Conservation (phyloP, 1,139 yeast species). For the Pichia inconspicua region DNA sequence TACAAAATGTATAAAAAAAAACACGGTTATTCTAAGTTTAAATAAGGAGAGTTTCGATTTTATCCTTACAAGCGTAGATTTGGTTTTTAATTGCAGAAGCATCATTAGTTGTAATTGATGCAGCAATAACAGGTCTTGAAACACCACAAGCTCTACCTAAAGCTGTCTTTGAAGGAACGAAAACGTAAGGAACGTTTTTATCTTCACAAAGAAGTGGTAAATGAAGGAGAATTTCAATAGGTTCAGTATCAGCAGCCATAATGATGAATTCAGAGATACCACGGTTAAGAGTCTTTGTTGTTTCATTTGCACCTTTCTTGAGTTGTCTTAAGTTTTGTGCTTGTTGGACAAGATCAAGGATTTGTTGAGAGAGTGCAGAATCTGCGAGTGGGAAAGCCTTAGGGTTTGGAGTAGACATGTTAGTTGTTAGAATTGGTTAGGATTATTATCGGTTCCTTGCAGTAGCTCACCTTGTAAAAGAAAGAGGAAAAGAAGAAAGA, state of each 20-base stretch:
- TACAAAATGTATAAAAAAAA: slow-evolving; percentile 13
- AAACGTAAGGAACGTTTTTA: slow-evolving; percentile 98
- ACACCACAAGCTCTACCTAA: slow-evolving; percentile 99
- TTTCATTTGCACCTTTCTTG: slow-evolving; percentile 99
- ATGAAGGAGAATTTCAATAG: slow-evolving; percentile 96
- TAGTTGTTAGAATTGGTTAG: not conserved
- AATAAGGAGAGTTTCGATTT: slow-evolving; percentile 95
- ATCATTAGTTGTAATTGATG: slow-evolving; percentile 96
- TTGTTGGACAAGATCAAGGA: slow-evolving; percentile 96
- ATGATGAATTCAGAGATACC: slow-evolving; percentile 99
- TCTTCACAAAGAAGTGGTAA: slow-evolving; percentile 97
- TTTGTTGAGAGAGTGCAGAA: slow-evolving; percentile 90
- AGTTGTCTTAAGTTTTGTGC: slow-evolving; percentile 96
- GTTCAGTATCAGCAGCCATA: slow-evolving; percentile 99
- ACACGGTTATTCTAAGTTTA: slow-evolving; percentile 30
- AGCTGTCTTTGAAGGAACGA: slow-evolving; percentile 97
- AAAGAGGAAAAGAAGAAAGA: not conserved
- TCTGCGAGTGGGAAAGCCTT: slow-evolving; percentile 99
- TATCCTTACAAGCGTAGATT: slow-evolving; percentile 95
- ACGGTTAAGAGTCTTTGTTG: slow-evolving; percentile 98
- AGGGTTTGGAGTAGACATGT: slow-evolving; percentile 77
- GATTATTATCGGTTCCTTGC: slow-evolving; percentile 55
- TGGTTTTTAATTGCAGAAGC: slow-evolving; percentile 97
- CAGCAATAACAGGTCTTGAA: slow-evolving; percentile 98
- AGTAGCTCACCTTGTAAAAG: slow-evolving; percentile 31